Percentiles rank a stretch among this genome's conserved stretches.
phyloP scores from a whole-genome alignment of 2,329 filamentous ascomycete genomes.

The Botrytis tulipae region DNA sequence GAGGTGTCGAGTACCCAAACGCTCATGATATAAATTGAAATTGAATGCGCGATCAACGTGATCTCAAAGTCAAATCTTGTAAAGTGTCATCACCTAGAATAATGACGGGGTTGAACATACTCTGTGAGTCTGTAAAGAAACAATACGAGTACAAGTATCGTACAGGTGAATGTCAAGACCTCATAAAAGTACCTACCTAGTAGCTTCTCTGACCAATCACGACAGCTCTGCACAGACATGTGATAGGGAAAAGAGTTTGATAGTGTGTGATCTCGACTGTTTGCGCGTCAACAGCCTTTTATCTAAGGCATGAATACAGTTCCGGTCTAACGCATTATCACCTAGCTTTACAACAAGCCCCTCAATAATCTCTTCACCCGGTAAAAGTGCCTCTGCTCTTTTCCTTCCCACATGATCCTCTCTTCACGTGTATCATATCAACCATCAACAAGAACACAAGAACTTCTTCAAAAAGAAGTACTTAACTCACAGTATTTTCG shows the following conservation, averaged over 20 bases:
- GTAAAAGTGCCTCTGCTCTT: background rate
- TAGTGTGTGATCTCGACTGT: background rate
- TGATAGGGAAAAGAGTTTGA: background rate
- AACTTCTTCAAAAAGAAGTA: background rate
- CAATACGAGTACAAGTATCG: background rate
- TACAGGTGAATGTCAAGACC: background rate
- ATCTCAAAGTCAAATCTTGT: background rate
- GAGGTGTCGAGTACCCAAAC: background rate
- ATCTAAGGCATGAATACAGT: background rate
- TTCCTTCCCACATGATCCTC: constrained; percentile 8
- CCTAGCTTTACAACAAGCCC: background rate
- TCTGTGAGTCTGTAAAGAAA: background rate
- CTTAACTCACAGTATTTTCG: background rate
- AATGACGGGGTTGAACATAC: background rate
- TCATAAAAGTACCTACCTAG: background rate
- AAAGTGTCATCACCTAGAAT: background rate
- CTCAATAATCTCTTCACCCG: constrained; percentile 9
- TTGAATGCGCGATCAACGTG: background rate
- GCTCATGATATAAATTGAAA: background rate
- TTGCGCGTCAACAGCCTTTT: background rate
- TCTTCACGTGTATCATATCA: constrained; percentile 8
- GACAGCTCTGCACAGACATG: background rate
- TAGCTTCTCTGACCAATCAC: background rate
- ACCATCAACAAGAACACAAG: constrained; percentile 1
- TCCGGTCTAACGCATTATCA: background rate